These are phyloP conservation scores for Nannochloris sp. DNA, from an alignment of 139 green algal species.

Conservation along the genomic window DNA sequence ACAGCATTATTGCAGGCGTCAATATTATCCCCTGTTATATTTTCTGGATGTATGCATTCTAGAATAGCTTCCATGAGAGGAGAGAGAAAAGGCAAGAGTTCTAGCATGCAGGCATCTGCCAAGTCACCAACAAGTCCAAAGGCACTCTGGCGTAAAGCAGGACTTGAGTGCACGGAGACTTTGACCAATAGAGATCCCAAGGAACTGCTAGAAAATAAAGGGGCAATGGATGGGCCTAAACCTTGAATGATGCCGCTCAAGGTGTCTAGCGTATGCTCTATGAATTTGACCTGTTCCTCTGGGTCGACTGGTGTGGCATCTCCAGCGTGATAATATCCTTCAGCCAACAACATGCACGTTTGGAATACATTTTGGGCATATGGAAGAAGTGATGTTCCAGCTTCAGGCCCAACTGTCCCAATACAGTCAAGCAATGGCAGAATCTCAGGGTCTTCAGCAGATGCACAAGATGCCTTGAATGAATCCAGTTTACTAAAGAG, in stretches of 20 bases:
- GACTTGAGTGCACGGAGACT: constrained; percentile 24
- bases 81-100: constrained; percentile 40
- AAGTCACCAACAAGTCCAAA: constrained; percentile 93
- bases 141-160: constrained; percentile 74
- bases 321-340: constrained; percentile 26
- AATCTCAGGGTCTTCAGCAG: constrained; percentile 47
- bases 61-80: constrained; percentile 16
- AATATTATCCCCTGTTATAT: constrained; percentile 37
- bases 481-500: constrained; percentile 18
- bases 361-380: constrained; percentile 61
- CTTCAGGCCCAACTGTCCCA: constrained; percentile 28
- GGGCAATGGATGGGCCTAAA: constrained; percentile 47
- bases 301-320: constrained; percentile 26
- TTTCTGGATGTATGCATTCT: constrained; percentile 19
- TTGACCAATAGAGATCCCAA: constrained; percentile 52
- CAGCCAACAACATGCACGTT: constrained; percentile 45
- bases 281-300: constrained; percentile 36
- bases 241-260: constrained; percentile 66
- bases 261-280: constrained; percentile 68
- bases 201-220: constrained; percentile 47
- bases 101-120: constrained; percentile 41
- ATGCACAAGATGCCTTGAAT: constrained; percentile 20
- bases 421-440: constrained; percentile 85
- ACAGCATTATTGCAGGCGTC: constrained; percentile 88
- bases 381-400: constrained; percentile 36